Percentiles rank a stretch among this genome's conserved stretches.
phyloP scores from a whole-genome alignment of 495 filamentous ascomycete genomes.

The Chlorociboria aeruginascens region DNA sequence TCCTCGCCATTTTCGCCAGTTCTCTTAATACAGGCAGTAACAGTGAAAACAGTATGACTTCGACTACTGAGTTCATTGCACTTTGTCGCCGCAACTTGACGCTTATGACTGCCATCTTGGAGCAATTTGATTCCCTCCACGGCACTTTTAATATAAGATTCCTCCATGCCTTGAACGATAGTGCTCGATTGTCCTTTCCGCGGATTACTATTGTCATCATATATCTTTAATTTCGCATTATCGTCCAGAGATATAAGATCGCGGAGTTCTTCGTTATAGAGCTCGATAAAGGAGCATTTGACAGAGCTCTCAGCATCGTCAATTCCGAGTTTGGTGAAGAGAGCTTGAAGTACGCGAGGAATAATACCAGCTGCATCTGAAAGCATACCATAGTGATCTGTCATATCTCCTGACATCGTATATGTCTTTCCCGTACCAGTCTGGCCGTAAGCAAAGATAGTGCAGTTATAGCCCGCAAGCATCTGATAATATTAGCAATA shows the following conservation, averaged over 20 bases:
- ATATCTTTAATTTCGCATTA: slow-evolving; percentile 81
- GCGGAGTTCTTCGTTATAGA: slow-evolving; percentile 94
- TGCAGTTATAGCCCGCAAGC: slow-evolving; percentile 93
- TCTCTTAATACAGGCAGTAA: slow-evolving; percentile 78
- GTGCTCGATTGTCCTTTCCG: slow-evolving; percentile 62
- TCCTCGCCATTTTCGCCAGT: slow-evolving; percentile 76
- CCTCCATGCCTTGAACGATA: slow-evolving; percentile 94
- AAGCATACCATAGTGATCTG: slow-evolving; percentile 66
- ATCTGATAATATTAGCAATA: slow-evolving; percentile 45
- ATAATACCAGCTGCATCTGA: slow-evolving; percentile 92
- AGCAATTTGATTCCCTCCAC: slow-evolving; percentile 75
- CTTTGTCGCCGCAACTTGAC: slow-evolving; percentile 94
- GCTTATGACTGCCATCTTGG: slow-evolving; percentile 80
- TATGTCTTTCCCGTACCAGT: slow-evolving; percentile 98
- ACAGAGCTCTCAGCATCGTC: slow-evolving; percentile 79
- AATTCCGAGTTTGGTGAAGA: slow-evolving; percentile 71
- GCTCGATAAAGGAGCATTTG: slow-evolving; percentile 95
- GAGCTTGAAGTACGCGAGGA: slow-evolving; percentile 70
- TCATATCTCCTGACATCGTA: slow-evolving; percentile 98
- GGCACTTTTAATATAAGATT: slow-evolving; percentile 78
- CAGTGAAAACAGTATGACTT: slow-evolving; percentile 93
- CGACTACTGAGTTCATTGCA: slow-evolving; percentile 95
- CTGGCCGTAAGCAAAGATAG: slow-evolving; percentile 96
- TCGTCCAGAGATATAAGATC: slow-evolving; percentile 80
- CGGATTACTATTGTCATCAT: slow-evolving; percentile 65